These are phyloP conservation scores for Ogataea angusta DNA, from an alignment of 805 yeast genomes.

Conservation along the genomic window DNA sequence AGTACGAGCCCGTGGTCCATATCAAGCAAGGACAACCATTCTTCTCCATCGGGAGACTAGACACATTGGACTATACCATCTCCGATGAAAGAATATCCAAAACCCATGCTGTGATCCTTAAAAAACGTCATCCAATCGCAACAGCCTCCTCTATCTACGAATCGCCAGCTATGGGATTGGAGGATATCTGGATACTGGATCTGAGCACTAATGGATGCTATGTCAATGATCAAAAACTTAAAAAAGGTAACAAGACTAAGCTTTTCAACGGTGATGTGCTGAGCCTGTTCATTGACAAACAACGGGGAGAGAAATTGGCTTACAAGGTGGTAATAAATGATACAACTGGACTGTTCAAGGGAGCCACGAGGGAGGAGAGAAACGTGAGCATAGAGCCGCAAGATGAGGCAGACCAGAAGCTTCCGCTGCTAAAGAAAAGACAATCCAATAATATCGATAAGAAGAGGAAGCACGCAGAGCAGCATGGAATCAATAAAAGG, in stretches of 20 bases:
- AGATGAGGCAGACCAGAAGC: conserved; percentile 18
- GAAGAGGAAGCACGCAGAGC: conserved; percentile 10
- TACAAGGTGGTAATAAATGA: conserved; percentile 54
- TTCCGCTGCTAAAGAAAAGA: conserved; percentile 5
- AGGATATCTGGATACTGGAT: conserved; percentile 78
- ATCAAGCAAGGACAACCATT: conserved; percentile 67
- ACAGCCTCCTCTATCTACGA: conserved; percentile 51
- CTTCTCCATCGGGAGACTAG: conserved; percentile 71
- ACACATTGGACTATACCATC: conserved; percentile 56
- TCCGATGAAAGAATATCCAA: conserved; percentile 79
- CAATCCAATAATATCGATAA: conserved; percentile 7
- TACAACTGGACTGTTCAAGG: conserved; percentile 56
- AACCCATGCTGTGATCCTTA: conserved; percentile 69
- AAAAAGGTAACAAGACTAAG: conserved; percentile 59
- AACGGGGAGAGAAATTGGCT: conserved; percentile 48
- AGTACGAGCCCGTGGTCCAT: conserved; percentile 35
- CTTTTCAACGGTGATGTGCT: conserved; percentile 64
- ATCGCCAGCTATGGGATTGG: conserved; percentile 67
- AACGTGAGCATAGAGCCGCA: conserved; percentile 18
- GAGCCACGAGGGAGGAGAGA: conserved; percentile 38
- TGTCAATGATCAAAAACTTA: conserved; percentile 57
- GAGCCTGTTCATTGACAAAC: conserved; percentile 61
- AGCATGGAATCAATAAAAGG: conserved; percentile 9
- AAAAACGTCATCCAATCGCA: conserved; percentile 57
- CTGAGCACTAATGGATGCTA: conserved; percentile 77